Evolutionary conservation across 202 grass and related monocot species (phyloP).

Genomic region (Setaria italica): DNA sequence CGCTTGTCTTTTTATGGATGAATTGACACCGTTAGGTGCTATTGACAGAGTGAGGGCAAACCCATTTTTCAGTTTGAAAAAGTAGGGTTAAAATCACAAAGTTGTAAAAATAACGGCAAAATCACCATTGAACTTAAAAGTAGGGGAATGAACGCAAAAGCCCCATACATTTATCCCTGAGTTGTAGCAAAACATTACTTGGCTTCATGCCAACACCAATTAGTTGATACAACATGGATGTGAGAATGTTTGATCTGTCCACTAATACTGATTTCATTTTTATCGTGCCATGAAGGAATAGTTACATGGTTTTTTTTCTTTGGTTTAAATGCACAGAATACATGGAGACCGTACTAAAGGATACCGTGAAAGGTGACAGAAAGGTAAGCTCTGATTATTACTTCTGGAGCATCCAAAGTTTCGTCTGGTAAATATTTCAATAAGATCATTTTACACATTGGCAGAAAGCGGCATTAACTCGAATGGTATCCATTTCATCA

Average conservation of each 20-base stretch:
- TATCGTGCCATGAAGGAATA: slow-evolving; percentile 13
- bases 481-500: slow-evolving; percentile 70
- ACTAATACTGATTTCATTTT: background rate
- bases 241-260: slow-evolving; percentile 10
- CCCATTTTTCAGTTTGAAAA: too few relatives aligned
- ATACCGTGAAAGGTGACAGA: too few relatives aligned
- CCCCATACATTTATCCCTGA: background rate
- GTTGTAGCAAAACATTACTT: background rate
- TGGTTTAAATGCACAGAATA: slow-evolving; percentile 51
- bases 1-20: too few relatives aligned
- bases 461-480: slow-evolving; percentile 59
- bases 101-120: too few relatives aligned
- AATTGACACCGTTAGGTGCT: too few relatives aligned
- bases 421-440: background rate
- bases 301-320: slow-evolving; percentile 41
- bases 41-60: too few relatives aligned
- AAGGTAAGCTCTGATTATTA: too few relatives aligned
- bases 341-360: slow-evolving; percentile 51
- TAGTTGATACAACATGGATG: background rate
- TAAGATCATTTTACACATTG: slow-evolving; percentile 33
- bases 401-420: background rate
- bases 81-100: too few relatives aligned
- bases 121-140: too few relatives aligned
- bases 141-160: too few relatives aligned
- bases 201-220: background rate